phyloP scores from a whole-genome alignment of 2,329 filamentous ascomycete genomes.

The Macrophomina phaseolina region DNA sequence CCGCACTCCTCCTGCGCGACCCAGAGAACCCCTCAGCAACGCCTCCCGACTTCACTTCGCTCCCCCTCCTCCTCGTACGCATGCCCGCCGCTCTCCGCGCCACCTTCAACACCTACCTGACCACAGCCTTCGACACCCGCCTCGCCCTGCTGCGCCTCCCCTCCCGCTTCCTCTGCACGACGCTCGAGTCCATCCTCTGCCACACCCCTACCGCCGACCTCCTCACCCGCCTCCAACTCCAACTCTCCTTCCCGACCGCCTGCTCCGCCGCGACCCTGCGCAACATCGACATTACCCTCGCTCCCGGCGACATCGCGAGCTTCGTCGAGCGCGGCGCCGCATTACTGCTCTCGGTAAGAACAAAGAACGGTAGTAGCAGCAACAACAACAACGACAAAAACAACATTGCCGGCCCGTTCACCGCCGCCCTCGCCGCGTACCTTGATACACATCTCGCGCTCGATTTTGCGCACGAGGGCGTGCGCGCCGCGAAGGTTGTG shows the following conservation, averaged over 20 bases:
- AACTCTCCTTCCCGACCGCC: slow-evolving; percentile 38
- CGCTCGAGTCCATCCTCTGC: slow-evolving; percentile 63
- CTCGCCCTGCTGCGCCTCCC: slow-evolving; percentile 52
- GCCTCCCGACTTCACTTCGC: slow-evolving; percentile 47
- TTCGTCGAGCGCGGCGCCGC: slow-evolving; percentile 41
- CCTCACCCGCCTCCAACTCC: slow-evolving; percentile 43
- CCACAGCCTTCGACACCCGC: slow-evolving; percentile 57
- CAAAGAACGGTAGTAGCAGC: no score
- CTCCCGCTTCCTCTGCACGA: slow-evolving; percentile 51
- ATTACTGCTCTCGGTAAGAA: slow-evolving; percentile 11
- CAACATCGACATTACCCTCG: slow-evolving; percentile 51
- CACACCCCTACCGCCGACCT: slow-evolving; percentile 50
- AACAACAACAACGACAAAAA: slow-evolving; percentile 32
- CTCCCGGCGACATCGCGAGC: slow-evolving; percentile 45
- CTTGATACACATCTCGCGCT: slow-evolving; percentile 50
- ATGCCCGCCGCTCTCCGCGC: slow-evolving; percentile 58
- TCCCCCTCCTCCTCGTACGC: slow-evolving; percentile 58
- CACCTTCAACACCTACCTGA: slow-evolving; percentile 55
- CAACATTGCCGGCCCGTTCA: slow-evolving; percentile 43
- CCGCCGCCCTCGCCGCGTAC: slow-evolving; percentile 47
- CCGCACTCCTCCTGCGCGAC: slow-evolving; percentile 56
- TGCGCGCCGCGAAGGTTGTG: slow-evolving; percentile 49
- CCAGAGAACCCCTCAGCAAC: slow-evolving; percentile 37
- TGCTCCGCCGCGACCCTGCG: slow-evolving; percentile 42
- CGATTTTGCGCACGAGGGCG: slow-evolving; percentile 45